Percentiles rank a stretch among this genome's conserved stretches.
These are phyloP conservation scores for Penicillium sp. DNA, from an alignment of 2,329 filamentous ascomycete genomes.

Conservation along the genomic window DNA sequence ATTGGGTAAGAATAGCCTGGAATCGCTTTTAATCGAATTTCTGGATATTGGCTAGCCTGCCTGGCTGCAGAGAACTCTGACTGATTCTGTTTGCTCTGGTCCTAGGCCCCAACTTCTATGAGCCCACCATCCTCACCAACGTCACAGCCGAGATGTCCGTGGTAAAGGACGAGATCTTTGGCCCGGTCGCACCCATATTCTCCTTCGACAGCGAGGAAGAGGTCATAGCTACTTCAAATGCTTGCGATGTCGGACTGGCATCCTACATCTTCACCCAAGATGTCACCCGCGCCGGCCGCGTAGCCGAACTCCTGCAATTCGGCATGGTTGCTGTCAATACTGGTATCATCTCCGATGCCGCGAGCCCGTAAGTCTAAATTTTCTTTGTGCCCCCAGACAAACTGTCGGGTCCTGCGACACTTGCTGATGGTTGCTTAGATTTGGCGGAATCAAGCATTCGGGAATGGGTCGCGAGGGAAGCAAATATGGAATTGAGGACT, in stretches of 20 bases:
- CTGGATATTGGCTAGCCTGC: too few relatives aligned
- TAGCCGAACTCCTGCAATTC: slow-evolving; percentile 55
- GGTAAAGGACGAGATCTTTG: slow-evolving; percentile 86
- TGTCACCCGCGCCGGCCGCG: slow-evolving; percentile 58
- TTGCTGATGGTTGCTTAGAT: slow-evolving; percentile 43
- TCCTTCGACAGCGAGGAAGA: slow-evolving; percentile 7
- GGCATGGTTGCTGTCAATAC: slow-evolving; percentile 32
- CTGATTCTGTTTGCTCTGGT: too few relatives aligned
- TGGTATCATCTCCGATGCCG: slow-evolving; percentile 16
- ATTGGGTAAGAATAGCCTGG: too few relatives aligned
- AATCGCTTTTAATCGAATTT: too few relatives aligned
- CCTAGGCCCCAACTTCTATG: slow-evolving; percentile 80
- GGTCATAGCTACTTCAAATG: background rate
- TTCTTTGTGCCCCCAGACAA: too few relatives aligned
- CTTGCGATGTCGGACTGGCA: slow-evolving; percentile 5
- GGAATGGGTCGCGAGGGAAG: slow-evolving; percentile 79
- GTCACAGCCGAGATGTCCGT: slow-evolving; percentile 83
- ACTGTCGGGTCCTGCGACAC: too few relatives aligned
- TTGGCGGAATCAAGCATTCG: slow-evolving; percentile 79
- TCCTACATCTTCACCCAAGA: slow-evolving; percentile 79
- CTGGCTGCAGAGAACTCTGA: too few relatives aligned
- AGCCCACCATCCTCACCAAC: slow-evolving; percentile 82
- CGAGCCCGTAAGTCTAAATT: slow-evolving; percentile 15
- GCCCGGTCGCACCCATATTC: slow-evolving; percentile 85
- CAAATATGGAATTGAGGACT: slow-evolving; percentile 75